Base-by-base conservation (phyloP, 2,329 filamentous ascomycete species). In the Pseudogymnoascus sp. region DNA sequence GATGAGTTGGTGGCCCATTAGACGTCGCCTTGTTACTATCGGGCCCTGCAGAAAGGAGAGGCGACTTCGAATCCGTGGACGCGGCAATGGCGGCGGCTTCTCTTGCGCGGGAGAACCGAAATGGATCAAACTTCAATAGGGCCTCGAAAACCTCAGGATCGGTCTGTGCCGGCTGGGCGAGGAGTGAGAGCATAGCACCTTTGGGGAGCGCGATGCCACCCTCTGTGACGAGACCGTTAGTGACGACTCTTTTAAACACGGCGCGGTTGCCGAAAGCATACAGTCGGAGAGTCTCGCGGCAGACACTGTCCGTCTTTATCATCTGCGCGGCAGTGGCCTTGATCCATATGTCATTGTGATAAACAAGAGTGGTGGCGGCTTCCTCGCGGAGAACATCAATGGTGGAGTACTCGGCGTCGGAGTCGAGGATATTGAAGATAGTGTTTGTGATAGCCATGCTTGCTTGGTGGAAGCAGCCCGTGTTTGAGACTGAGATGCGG, bases 151-250 rank as follows among this genome's bases (percentile, higher is more conserved):
- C 54, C 1, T 63, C 48, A 13, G 67, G 67, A 61, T 71, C 69
- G 10, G 65, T 65, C 51, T 70, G 69, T 7, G 70, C 43, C 1
- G 69, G 68, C 23, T 66, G 66, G 5, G 67, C 65, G 41, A 69
- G 67, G 16, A 69, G 57, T 3, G 76, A 75, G 48, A 78, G 67
- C 7, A 68, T 62, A 23, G 71, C 69, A 37, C 76, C 77, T 1
- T 72, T 65, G 0, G 76, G 76, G 5, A 77, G 71, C 64, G 78
- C 76, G 60, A 83, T 80, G 14, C 83, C 83, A 69, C 82, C 64
- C 21, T 66, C 62, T 10, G 69, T 71, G 13, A 19, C 41, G n/a
- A 72, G 19, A 25, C 67, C 64, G 14, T 71, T 67, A 1, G 63
- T 66, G 21, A 73, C 61, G 4, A 75, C 73, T 60, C 69, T 71